Base-by-base conservation (phyloP, 345 rosid species). In the Carallia brachiata region DNA sequence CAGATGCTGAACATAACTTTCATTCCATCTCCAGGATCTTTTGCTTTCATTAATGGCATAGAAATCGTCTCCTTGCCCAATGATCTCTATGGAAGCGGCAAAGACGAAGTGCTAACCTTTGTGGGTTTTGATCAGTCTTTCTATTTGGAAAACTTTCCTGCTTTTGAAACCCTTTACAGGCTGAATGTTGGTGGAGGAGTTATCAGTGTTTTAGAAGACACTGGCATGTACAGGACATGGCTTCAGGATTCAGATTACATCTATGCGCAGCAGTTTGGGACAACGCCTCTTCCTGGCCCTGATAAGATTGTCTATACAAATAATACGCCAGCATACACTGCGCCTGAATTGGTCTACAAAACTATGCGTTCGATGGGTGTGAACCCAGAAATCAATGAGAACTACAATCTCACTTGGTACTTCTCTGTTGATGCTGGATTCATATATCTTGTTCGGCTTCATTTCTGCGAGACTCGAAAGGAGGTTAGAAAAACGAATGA, bases 21-120 rank as follows among this genome's bases (percentile, higher is more conserved):
- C 32, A 13, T 30, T 23, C 32, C 60, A 8, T 31, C 44, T 44
- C 28, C 77, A 0, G 67, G 56, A 30, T 67, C 80, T 9, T 73
- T 44, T 9, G 83, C 81, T 15, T 79, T 79, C 19, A 48, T 82
- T 7, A 79, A 82, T 7, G 85, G 80, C 15, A 79, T 82, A 16
- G 85, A 82, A 68, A 54, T 78, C 0, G 85, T 78, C 27, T 78
- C 84, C 62, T 75, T 81, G 72, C 82, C 82, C 0, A 66, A 71
- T 28, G 2, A 53, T 61, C 68, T 64, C 27, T 76, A 75, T 15
- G 36, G 23, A 15, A 37, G 23, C 8, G 71, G 32, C 4, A 56
- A 53, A 4, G 66, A 52, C 28, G 23, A 6, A 4, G 3, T 1
- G 3, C 56, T 39, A n/a, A 64, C 12, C 44, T 27, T 32, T 52